These are phyloP conservation scores for Neofusicoccum laricinum DNA, from an alignment of 2,329 filamentous ascomycete species.

Conservation along the genomic window DNA sequence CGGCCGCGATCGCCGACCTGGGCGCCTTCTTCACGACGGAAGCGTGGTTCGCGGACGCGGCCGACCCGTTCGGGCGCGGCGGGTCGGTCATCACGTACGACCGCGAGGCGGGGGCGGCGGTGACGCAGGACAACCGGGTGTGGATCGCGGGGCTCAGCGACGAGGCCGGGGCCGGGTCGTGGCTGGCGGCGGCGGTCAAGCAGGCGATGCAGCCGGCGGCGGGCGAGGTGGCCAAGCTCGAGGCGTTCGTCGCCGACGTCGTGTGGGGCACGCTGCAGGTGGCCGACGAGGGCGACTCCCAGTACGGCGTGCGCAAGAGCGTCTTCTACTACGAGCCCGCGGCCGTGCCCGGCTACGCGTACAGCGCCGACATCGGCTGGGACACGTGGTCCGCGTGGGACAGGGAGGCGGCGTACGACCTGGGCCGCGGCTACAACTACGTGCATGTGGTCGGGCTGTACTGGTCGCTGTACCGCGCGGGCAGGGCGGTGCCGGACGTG, in stretches of 20 bases:
- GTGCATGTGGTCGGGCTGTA: conserved; percentile 56
- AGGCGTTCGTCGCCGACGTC: conserved; percentile 53
- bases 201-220: conserved; percentile 51
- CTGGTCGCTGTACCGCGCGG: conserved; percentile 58
- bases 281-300: conserved; percentile 23
- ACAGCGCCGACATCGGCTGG: conserved; percentile 49
- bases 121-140: conserved; percentile 48
- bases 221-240: conserved; percentile 51
- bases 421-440: conserved; percentile 58
- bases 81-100: conserved; percentile 60
- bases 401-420: conserved; percentile 42
- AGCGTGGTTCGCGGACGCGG: conserved; percentile 51
- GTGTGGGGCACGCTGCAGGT: conserved; percentile 51
- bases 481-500: conserved; percentile 47
- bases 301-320: conserved; percentile 53
- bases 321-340: conserved; percentile 56
- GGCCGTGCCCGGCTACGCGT: conserved; percentile 41
- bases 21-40: conserved; percentile 55
- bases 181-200: conserved; percentile 55
- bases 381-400: conserved; percentile 53
- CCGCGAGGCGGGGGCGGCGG: conserved; percentile 29
- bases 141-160: conserved; percentile 62
- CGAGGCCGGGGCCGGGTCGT: conserved; percentile 57
- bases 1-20: conserved; percentile 45
- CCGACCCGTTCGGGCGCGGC: conserved; percentile 54